A percentile compares a stretch with the other conserved stretches of the same genome.
These are phyloP conservation scores for Grigorovia jiainica DNA, from an alignment of 805 yeast species.

Conservation along the genomic window DNA sequence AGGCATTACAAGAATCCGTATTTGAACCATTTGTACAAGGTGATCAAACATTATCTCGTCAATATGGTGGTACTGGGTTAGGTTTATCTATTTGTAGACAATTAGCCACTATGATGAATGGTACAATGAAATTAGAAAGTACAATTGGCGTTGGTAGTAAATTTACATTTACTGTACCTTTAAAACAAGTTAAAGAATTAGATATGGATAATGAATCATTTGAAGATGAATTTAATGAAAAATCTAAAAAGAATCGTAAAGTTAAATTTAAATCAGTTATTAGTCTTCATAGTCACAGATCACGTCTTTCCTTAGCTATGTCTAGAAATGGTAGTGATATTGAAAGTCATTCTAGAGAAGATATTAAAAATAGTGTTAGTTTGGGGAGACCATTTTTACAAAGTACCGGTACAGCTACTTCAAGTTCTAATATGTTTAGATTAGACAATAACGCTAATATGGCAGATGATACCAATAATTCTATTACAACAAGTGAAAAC, in stretches of 20 bases:
- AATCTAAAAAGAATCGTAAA: conserved; percentile 41
- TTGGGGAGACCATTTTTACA: conserved; percentile 28
- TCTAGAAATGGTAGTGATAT: conserved; percentile 7
- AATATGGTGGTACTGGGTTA: conserved; percentile 92
- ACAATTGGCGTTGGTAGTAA: conserved; percentile 75
- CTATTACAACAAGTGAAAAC: conserved; percentile 11
- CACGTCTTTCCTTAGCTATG: conserved; percentile 1
- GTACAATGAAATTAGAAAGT: conserved; percentile 67
- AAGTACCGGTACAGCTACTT: conserved; percentile 34
- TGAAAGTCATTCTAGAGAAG: conserved; percentile 1
- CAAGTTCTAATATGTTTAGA: conserved; percentile 4
- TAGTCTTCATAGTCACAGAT: conserved; percentile 1
- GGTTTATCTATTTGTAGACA: conserved; percentile 88
- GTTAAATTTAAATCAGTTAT: conserved; percentile 30
- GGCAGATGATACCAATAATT: not conserved
- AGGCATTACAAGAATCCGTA: conserved; percentile 68
- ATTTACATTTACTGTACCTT: conserved; percentile 71
- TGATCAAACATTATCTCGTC: conserved; percentile 83
- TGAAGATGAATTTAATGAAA: conserved; percentile 60
- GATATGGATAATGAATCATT: conserved; percentile 34
- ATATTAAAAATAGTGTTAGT: conserved; percentile 11
- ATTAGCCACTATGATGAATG: conserved; percentile 83
- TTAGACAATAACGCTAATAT: not conserved
- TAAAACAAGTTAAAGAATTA: conserved; percentile 41
- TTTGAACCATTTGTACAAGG: conserved; percentile 98